Percentiles rank a stretch among this genome's conserved stretches.
phyloP scores from a whole-genome alignment of 257 asterid genomes.

The Lycium ferocissimum region DNA sequence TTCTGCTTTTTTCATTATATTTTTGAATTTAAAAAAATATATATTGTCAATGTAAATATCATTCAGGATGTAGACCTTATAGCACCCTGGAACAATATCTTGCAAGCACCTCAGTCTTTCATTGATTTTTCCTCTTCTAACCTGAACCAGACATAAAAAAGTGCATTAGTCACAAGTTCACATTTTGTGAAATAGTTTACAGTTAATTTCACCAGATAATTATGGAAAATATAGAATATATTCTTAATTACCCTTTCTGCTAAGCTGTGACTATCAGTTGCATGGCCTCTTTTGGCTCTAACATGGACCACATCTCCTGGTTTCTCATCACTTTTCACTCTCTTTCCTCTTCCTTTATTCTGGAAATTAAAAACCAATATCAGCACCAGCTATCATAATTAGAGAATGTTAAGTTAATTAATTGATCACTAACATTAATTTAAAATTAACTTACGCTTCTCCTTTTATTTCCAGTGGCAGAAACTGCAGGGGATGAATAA shows the following conservation, averaged over 20 bases:
- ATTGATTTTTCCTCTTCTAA: conserved; percentile 86
- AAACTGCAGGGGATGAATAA: conserved; percentile 62
- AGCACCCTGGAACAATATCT: conserved; percentile 95
- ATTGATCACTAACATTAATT: not conserved
- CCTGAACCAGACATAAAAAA: conserved; percentile 48
- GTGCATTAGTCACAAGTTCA: not conserved
- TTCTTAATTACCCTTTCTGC: conserved; percentile 75
- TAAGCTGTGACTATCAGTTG: conserved; percentile 95
- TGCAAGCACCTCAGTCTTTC: conserved; percentile 82
- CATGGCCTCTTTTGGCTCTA: conserved; percentile 93
- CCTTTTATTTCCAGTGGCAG: conserved; percentile 47
- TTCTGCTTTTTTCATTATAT: not conserved
- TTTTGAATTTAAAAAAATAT: not conserved
- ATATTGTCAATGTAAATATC: not conserved
- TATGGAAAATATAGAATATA: not conserved
- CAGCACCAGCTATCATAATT: too few species aligned
- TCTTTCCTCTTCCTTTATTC: conserved; percentile 49
- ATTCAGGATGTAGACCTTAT: conserved; percentile 54
- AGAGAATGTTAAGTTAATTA: not conserved
- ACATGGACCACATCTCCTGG: conserved; percentile 79
- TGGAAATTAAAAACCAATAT: not conserved
- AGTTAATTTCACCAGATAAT: not conserved
- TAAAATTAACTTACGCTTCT: conserved; percentile 44
- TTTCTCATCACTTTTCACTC: conserved; percentile 47
- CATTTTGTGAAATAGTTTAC: not conserved